Base-by-base conservation (phyloP, 768 basidiomycete species). In the Psilocybe subaeruginosa region DNA sequence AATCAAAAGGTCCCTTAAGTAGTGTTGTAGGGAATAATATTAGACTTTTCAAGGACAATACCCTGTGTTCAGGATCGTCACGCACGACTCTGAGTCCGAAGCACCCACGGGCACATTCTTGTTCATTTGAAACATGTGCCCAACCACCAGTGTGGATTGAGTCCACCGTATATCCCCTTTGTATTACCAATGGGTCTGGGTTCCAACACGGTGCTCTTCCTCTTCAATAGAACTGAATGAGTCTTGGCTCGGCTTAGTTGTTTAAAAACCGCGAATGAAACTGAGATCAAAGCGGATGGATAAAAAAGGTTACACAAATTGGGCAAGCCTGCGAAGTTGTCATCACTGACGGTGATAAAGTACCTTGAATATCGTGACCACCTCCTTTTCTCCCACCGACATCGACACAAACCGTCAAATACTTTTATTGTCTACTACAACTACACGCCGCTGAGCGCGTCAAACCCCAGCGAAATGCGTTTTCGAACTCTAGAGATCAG, bases 401-500 rank as follows among this genome's bases (percentile, higher is more conserved):
- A 47, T 58, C 57, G 48, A 62, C 63, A 31, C 39, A 56, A 33
- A 56, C 53, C 48, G 52, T 51, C 54, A 56, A 8, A 8, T 56
- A 37, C 57, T 46, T 33, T 53, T 54, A 12, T 47, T 59, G 39
- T 61, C 35, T 31, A 27, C 60, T 23, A 41, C 56, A 12, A 46
- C 23, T 48, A 59, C 58, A 37, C 57, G 54, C 14, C 49, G 30
- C 31, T 54, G 55, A 63, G 55, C 59, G 37, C 58, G 59, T 61
- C 17, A 35, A 47, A 48, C n/a, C 3, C 19, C 41, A 45, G 23
- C 55, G 41, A 57, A 70, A 95, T 95, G 93, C 89, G 92, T 62
- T 92, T 91, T 73, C 85, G 91, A 61, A 94, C 93, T 3, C 85
- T 96, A 48, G 95, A 96, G 79, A 97, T 97, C 71, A 85, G 95